These are phyloP conservation scores for Yarrowia osloensis DNA, from an alignment of 805 yeast genomes.

Conservation along the genomic window DNA sequence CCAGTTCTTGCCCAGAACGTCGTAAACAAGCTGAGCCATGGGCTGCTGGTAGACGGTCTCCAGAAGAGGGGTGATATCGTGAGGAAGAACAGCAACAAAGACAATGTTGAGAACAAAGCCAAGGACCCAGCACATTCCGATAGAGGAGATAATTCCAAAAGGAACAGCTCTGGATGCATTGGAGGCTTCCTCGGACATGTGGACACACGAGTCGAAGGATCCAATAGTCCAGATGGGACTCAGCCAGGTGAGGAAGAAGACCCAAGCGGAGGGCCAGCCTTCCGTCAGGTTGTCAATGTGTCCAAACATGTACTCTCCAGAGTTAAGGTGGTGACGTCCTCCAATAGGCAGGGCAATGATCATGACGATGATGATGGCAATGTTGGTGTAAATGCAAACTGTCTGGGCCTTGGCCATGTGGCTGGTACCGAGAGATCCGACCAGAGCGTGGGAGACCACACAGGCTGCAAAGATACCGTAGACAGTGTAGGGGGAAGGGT, in stretches of 20 bases:
- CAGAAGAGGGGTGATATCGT: slow-evolving; percentile 49
- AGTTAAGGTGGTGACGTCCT: slow-evolving; percentile 46
- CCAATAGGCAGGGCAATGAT: slow-evolving; percentile 35
- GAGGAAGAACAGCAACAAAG: slow-evolving; percentile 54
- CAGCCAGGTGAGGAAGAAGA: slow-evolving; percentile 56
- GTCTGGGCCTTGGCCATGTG: slow-evolving; percentile 61
- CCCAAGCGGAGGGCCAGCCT: slow-evolving; percentile 63
- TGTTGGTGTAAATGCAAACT: slow-evolving; percentile 56
- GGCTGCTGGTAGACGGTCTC: slow-evolving; percentile 57
- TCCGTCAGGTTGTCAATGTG: slow-evolving; percentile 50
- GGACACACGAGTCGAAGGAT: slow-evolving; percentile 65
- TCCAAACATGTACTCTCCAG: slow-evolving; percentile 58
- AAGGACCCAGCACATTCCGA: slow-evolving; percentile 55
- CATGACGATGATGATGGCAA: slow-evolving; percentile 54
- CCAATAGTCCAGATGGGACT: slow-evolving; percentile 77
- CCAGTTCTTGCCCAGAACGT: slow-evolving; percentile 64
- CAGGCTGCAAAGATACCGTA: slow-evolving; percentile 71
- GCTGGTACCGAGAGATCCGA: slow-evolving; percentile 60
- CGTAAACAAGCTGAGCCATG: slow-evolving; percentile 63
- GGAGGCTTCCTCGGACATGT: slow-evolving; percentile 60
- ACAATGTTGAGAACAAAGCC: slow-evolving; percentile 61
- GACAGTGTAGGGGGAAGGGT: slow-evolving; percentile 53
- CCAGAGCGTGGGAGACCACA: slow-evolving; percentile 52
- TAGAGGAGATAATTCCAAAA: slow-evolving; percentile 61
- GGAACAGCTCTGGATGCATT: slow-evolving; percentile 67